Base-by-base conservation (phyloP, 768 basidiomycete species). In the Auriscalpium microsporum region DNA sequence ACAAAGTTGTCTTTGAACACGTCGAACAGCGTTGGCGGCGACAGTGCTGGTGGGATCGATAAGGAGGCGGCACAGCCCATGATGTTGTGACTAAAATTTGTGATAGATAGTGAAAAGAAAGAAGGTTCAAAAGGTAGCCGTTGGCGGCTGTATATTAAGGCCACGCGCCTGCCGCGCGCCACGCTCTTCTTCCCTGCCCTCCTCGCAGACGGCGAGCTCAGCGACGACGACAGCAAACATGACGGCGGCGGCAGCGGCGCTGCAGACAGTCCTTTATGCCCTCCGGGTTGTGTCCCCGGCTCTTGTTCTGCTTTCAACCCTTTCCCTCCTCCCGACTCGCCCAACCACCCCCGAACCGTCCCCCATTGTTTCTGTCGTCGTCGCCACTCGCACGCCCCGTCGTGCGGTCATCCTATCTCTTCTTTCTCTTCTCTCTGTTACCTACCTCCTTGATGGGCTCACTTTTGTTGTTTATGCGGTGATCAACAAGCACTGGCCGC, bases 381-480 rank as follows among this genome's bases (percentile, higher is more conserved):
- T 90, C 65, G 78, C 84, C 54, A 79, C 77, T 55, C 75, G 78
- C 57, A 75, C 84, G 52, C 92, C 93, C 44, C 85, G 94, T 65
- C 82, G 87, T 56, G 78, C 78, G 44, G 70, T 84, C 57, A 92
- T 97, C 66, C 76, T 94, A 48, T 68, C 77, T 45, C 72, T 90
- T 57, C 75, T 94, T 48, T 80, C 86, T 50, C 72, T 93, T 52
- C 66, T 78, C 21, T 79, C 87, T n/a, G 68, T 86, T 50, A 83
- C 86, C 14, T 94, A 83, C 67, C 74, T 94, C 50, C 69, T 82
- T 34, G 91, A 95, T 65, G 93, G 90, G 13, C 74, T 86, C 35
- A 75, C 84, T 14, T 85, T 89, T 62, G 80, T 87, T 45, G 71
- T 79, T 5, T 79, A 76, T 64, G 78, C 84, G 17, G 74, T 92